phyloP scores from a whole-genome alignment of 2,329 filamentous ascomycete species.

The Domatiomyces catenatus region DNA sequence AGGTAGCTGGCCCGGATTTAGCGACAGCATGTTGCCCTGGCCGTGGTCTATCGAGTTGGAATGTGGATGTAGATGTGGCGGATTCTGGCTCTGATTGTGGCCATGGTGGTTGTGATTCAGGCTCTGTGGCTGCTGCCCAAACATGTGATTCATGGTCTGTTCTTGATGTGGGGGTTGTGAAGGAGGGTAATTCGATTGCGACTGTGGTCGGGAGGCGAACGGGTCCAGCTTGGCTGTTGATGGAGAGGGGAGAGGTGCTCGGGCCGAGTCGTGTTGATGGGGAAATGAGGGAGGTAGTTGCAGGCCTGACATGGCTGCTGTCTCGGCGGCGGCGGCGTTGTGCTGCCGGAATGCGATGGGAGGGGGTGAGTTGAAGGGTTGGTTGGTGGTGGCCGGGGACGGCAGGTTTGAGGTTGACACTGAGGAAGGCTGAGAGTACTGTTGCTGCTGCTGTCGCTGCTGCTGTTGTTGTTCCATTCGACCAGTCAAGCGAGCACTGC shows the following conservation, averaged over 20 bases:
- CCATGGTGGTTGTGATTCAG: not conserved
- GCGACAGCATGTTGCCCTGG: constrained; percentile 6
- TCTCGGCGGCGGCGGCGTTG: constrained; percentile 5
- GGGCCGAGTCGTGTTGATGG: constrained; percentile 7
- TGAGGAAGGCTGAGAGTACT: constrained; percentile 1
- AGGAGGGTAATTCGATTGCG: constrained; percentile 10
- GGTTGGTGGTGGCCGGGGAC: constrained; percentile 14
- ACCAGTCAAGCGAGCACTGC: constrained; percentile 3
- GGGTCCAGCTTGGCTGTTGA: constrained; percentile 13
- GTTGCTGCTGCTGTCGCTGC: not conserved
- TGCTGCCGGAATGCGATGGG: constrained; percentile 9
- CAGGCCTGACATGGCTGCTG: constrained; percentile 4
- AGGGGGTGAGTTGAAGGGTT: constrained; percentile 9
- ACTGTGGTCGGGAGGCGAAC: constrained; percentile 12
- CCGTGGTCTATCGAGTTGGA: constrained; percentile 17
- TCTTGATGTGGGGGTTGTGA: constrained; percentile 9
- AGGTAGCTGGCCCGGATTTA: constrained; percentile 42
- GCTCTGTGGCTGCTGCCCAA: constrained; percentile 6
- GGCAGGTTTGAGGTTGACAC: constrained; percentile 13
- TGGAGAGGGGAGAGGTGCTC: constrained; percentile 17
- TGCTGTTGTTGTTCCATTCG: constrained; percentile 1
- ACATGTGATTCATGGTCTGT: constrained; percentile 8
- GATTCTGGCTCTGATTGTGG: constrained; percentile 4
- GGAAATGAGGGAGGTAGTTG: constrained; percentile 11
- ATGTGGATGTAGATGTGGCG: constrained; percentile 15